These are phyloP conservation scores for Cryptococcus depauperatus DNA, from an alignment of 1,284 basidiomycete genomes.

Conservation along the genomic window DNA sequence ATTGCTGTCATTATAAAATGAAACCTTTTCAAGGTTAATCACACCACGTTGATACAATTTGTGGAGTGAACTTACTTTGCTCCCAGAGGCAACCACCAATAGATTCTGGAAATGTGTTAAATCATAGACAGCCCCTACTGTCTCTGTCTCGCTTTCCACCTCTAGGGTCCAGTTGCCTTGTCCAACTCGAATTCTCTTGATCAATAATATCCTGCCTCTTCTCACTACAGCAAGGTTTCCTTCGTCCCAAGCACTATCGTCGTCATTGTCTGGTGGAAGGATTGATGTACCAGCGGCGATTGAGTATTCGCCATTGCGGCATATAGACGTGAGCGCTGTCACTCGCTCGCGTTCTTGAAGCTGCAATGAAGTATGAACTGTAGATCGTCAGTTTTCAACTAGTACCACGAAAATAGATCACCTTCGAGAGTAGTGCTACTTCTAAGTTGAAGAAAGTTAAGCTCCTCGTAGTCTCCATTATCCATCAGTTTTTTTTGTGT, in stretches of 20 bases:
- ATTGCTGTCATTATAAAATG: constrained; percentile 11
- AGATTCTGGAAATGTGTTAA: constrained; percentile 37
- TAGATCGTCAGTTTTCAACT: background rate
- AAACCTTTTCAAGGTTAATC: constrained; percentile 29
- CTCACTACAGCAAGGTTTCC: constrained; percentile 24
- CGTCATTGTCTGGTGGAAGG: constrained; percentile 24
- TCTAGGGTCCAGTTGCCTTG: constrained; percentile 17
- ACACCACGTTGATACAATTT: background rate
- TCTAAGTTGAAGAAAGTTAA: constrained; percentile 58
- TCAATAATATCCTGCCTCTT: constrained; percentile 34
- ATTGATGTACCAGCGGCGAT: constrained; percentile 40
- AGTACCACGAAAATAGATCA: constrained; percentile 41
- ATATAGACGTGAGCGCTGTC: constrained; percentile 20
- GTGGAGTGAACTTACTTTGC: constrained; percentile 51
- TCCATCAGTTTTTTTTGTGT: constrained; percentile 52
- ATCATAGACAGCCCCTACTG: constrained; percentile 38
- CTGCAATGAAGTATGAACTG: background rate
- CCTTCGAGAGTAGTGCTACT: constrained; percentile 60
- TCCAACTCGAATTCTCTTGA: constrained; percentile 9
- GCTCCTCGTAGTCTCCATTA: constrained; percentile 50
- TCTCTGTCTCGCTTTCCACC: constrained; percentile 16
- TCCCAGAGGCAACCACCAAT: constrained; percentile 60
- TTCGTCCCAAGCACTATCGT: constrained; percentile 19
- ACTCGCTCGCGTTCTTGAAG: constrained; percentile 28
- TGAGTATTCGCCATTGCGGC: constrained; percentile 28